Conservation (phyloP, 257 asterid species). For the Gentiana macrophylla region DNA sequence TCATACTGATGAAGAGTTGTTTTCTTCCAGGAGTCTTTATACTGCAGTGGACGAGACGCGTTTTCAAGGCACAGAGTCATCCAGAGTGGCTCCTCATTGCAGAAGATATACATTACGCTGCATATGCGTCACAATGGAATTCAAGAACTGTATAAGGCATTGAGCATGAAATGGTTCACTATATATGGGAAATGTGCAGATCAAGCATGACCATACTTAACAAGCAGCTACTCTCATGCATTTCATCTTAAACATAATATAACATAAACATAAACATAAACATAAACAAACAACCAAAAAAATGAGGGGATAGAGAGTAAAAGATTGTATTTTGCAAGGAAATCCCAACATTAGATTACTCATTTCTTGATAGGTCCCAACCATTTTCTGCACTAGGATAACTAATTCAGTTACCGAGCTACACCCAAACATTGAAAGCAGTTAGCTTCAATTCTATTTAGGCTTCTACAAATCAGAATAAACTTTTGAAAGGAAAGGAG, state of each 20-base stretch:
- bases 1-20: background rate
- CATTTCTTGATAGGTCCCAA: background rate
- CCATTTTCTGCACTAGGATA: background rate
- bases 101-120: conserved; percentile 85
- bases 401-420: no score
- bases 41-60: conserved; percentile 64
- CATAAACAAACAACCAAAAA: no score
- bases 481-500: background rate
- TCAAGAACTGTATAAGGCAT: background rate
- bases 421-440: no score
- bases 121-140: conserved; percentile 10
- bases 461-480: background rate
- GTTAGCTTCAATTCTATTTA: no score
- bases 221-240: no score
- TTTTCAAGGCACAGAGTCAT: conserved; percentile 61
- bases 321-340: no score
- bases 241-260: no score
- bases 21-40: conserved; percentile 1
- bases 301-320: no score
- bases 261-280: no score
- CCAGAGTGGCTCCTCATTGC: conserved; percentile 99
- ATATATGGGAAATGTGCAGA: no score
- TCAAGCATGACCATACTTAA: no score
- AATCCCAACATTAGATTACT: no score
- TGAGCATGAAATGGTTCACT: background rate